Evolutionary conservation across 129 eudicot species (phyloP), one percentile per base, ranked within the genome.

Genomic region (Glebionis coronaria): DNA sequence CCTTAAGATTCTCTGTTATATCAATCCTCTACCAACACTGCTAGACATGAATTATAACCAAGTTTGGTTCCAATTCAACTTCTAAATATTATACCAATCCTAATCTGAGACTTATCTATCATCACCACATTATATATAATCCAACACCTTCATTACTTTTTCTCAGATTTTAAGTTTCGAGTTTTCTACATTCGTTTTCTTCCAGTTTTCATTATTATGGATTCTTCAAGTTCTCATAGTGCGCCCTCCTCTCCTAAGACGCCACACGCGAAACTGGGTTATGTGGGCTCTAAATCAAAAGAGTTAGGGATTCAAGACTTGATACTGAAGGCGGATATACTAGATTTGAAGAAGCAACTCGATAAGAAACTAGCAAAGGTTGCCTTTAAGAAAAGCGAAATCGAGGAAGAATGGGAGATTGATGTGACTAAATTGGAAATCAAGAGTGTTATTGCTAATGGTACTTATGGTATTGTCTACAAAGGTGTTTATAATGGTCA

Each of bases 381-480:
- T n/a, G 9, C 16, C 18, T 12, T 14, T 0, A 60, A 60, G 16
- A 13, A 75, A 18, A 75, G 61, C 13, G 85, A 79, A 18, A 50
- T 57, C 19, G 61, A 82, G 20, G 91, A 90, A 58, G 95, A 84
- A 35, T 90, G 97, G 95, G 92, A 87, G 59, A 90, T 90, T 74
- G 97, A 90, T 72, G 63, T 81, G 63, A 56, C 74, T 23, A 80
- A 82, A 59, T 66, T 90, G 60, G 87, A 84, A 29, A 73, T 87
- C 3, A 82, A 67, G 46, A 45, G 63, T 70, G 85, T 82, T 74
- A 73, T 90, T 44, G 95, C 87, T 67, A 77, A 80, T 70, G 97
- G 97, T 14, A 84, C 88, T 3, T 84, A 80, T 78, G 91, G 95
- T n/a, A 82, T 85, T 42, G 87, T 90, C 14, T 87, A 90, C 45